Evolutionary conservation across 208 protist genomes (phyloP), one percentile per base, ranked within the genome.

Genomic region (Wallacemonas sp.): DNA sequence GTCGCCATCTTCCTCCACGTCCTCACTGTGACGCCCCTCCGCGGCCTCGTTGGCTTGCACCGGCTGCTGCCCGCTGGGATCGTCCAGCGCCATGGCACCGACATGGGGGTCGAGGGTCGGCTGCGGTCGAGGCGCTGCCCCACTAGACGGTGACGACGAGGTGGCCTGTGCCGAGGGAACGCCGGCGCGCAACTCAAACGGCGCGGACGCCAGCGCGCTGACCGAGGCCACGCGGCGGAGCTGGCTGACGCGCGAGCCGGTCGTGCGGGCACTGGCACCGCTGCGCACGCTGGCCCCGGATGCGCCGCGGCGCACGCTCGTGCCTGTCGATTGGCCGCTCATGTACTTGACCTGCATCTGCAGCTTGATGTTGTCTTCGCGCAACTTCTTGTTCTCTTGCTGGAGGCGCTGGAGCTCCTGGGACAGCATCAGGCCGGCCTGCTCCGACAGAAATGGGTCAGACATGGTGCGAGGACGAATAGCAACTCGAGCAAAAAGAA

Each of bases 361-460:
- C 16, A 92, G 74, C 44, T 66, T 70, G 11, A 77, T 64, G 31
- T 84, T 87, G 14, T 61, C 68, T 41, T 81, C 74, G n/a, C 86
- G 71, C 25, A 92, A 76, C 49, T 83, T 75, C 25, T 74, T 70
- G 61, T 92, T 92, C 63, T 89, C 82, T 36, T 76, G 71, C 54
- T 73, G 67, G 8, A 92, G 55, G 18, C 68, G 82, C 72, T 79
- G 65, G 41, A 92, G 38, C 57, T 89, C 81, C 57, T 48, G 32
- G 38, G 81, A 33, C 3, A 76, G 66, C 23, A 42, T 3, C 12
- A 38, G 22, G 4, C 5, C 38, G 1, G 50, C 32, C 14, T 61
- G 28, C n/a, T 4, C n/a, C 0, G 54, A 28, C 5, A 80, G 10
- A 29, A 80, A 84, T 1, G 78, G 74, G 46, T 80, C 74, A 2